phyloP scores from a whole-genome alignment of 2,329 filamentous ascomycete species.

The Hypoxylon sp. region DNA sequence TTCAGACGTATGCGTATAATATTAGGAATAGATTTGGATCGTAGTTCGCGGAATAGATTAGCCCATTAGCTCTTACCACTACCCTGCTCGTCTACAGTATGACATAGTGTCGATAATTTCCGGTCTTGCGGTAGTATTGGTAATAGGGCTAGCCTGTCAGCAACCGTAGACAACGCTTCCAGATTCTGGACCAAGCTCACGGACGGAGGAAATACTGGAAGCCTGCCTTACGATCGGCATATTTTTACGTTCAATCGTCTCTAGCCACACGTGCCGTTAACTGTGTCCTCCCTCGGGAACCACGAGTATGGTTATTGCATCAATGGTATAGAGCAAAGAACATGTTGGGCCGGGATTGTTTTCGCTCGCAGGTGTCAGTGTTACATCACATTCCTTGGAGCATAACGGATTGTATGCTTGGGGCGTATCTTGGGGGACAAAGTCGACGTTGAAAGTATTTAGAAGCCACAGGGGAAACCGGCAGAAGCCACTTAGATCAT shows the following conservation, averaged over 20 bases:
- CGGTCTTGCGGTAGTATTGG: slow-evolving; percentile 12
- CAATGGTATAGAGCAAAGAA: slow-evolving; percentile 2
- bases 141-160: slow-evolving; percentile 38
- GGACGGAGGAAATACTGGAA: neutral
- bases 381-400: slow-evolving; percentile 24
- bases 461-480: neutral
- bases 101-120: slow-evolving; percentile 25
- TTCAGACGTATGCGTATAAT: slow-evolving; percentile 14
- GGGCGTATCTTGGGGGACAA: slow-evolving; percentile 12
- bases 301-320: neutral
- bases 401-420: slow-evolving; percentile 12
- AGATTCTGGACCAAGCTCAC: slow-evolving; percentile 5
- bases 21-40: slow-evolving; percentile 28
- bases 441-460: neutral
- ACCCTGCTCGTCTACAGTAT: slow-evolving; percentile 26
- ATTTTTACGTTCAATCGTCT: slow-evolving; percentile 8
- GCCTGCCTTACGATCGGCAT: slow-evolving; percentile 26
- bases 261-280: slow-evolving; percentile 6
- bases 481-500: neutral
- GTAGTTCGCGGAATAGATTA: slow-evolving; percentile 19
- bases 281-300: neutral
- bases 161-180: slow-evolving; percentile 24
- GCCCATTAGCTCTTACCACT: slow-evolving; percentile 8
- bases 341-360: slow-evolving; percentile 17
- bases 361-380: slow-evolving; percentile 9